Percentiles rank a stretch among this genome's conserved stretches.
Evolutionary conservation across 2,329 filamentous ascomycete species (phyloP).

Genomic region (Curvularia hawaiiensis): DNA sequence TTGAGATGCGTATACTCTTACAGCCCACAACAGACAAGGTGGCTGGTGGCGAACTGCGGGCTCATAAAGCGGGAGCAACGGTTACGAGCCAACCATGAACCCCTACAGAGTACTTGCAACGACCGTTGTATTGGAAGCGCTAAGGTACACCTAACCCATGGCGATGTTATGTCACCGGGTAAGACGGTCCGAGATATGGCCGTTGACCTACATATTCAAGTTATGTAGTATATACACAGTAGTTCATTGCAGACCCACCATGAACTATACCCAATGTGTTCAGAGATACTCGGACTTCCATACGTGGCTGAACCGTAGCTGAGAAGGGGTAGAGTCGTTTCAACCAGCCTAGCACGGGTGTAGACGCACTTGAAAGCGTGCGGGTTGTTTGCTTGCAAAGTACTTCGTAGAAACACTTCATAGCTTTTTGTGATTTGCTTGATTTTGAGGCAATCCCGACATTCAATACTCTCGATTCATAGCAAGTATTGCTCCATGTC

Average conservation of each 20-base stretch:
- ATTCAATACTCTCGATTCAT: neutral
- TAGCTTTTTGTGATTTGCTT: neutral
- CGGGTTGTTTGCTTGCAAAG: neutral
- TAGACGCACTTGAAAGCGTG: neutral
- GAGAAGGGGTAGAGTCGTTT: neutral
- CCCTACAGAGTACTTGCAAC: neutral
- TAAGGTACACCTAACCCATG: neutral
- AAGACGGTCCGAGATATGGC: constrained; percentile 4
- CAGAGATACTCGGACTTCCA: neutral
- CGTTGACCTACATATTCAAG: neutral
- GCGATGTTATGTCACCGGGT: neutral
- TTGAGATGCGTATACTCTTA: neutral
- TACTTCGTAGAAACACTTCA: neutral
- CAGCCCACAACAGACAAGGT: neutral
- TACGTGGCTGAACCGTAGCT: neutral
- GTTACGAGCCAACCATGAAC: neutral
- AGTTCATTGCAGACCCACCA: neutral
- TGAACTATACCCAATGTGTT: neutral
- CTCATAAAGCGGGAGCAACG: neutral
- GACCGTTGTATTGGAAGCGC: neutral
- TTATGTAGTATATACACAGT: no score
- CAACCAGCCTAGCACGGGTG: neutral
- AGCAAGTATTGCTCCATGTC: neutral
- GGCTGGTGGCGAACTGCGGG: neutral
- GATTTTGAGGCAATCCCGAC: neutral